A percentile compares a stretch with the other conserved stretches of the same genome.
Evolutionary conservation across 495 filamentous ascomycete species (phyloP).

Genomic region (Penicillium maclennaniae): DNA sequence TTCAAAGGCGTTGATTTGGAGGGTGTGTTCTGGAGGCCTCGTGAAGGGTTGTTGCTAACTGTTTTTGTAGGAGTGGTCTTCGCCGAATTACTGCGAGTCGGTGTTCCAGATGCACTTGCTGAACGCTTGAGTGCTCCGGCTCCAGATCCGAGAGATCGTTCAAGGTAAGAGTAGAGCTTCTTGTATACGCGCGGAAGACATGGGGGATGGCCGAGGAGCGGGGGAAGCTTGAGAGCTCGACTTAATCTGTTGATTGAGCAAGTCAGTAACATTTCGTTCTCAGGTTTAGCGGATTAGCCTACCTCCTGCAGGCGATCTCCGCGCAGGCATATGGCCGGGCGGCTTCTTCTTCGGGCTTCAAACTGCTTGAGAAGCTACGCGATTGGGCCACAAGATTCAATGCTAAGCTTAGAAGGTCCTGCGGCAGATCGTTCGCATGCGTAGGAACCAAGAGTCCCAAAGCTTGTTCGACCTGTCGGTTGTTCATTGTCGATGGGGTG

Average conservation of each 20-base stretch:
- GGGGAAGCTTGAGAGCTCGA: conserved; percentile 76
- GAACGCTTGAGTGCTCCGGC: conserved; percentile 29
- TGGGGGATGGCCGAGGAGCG: conserved; percentile 74
- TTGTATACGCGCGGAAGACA: conserved; percentile 80
- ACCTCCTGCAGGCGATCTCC: conserved; percentile 88
- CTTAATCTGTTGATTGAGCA: conserved; percentile 57
- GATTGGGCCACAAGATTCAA: conserved; percentile 83
- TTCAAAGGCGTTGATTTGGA: conserved; percentile 42
- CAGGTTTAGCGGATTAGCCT: not conserved
- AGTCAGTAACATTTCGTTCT: conserved; percentile 8
- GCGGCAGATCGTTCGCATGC: conserved; percentile 65
- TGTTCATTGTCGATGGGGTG: conserved; percentile 34
- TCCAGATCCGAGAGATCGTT: conserved; percentile 58
- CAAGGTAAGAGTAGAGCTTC: conserved; percentile 76
- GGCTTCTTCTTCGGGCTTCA: conserved; percentile 87
- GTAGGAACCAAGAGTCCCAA: conserved; percentile 75
- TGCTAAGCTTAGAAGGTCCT: conserved; percentile 71
- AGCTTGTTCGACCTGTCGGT: conserved; percentile 70
- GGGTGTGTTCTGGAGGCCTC: conserved; percentile 41
- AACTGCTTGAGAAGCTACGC: conserved; percentile 66
- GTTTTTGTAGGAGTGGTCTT: conserved; percentile 35
- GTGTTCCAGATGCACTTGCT: conserved; percentile 27
- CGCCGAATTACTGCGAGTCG: conserved; percentile 24
- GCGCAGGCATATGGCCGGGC: conserved; percentile 84
- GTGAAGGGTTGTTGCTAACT: conserved; percentile 30